These are phyloP conservation scores for Ophiocordyceps camponoti-floridani DNA, from an alignment of 2,329 filamentous ascomycete genomes.

Conservation along the genomic window DNA sequence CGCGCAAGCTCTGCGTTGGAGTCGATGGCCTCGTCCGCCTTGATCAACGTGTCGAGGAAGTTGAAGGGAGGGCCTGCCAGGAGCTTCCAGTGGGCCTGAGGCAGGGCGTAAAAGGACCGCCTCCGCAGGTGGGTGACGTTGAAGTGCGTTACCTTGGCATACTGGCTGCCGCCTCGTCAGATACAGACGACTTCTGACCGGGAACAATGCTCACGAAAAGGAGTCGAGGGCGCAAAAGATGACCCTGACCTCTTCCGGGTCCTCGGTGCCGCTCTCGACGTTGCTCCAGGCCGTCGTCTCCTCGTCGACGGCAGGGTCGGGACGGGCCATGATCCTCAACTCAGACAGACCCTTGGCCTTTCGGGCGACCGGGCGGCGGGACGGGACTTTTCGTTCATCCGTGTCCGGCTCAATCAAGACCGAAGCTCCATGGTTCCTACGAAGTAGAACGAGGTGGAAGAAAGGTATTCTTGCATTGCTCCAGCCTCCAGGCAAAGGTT, in stretches of 20 bases:
- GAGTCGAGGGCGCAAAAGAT: constrained; percentile 75
- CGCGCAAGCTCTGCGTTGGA: constrained; percentile 69
- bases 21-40: constrained; percentile 77
- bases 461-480: too few relatives aligned
- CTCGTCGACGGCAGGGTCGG: not conserved
- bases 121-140: constrained; percentile 82
- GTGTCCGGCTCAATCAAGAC: not conserved
- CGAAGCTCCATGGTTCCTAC: not conserved
- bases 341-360: too few relatives aligned
- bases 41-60: constrained; percentile 59
- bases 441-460: too few relatives aligned
- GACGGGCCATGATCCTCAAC: not conserved
- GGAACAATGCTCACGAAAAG: constrained; percentile 47
- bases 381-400: not conserved
- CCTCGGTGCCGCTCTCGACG: constrained; percentile 46
- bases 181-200: not conserved
- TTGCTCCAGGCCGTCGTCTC: constrained; percentile 34
- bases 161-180: constrained; percentile 39
- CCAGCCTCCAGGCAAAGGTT: too few relatives aligned
- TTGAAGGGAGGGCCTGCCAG: constrained; percentile 69
- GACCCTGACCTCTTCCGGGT: constrained; percentile 66
- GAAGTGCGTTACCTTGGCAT: constrained; percentile 68
- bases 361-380: not conserved
- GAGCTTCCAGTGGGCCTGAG: constrained; percentile 66
- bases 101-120: constrained; percentile 84